These are phyloP conservation scores for Paracorniculantispora psalliotae DNA, from an alignment of 2,329 filamentous ascomycete species.

Conservation along the genomic window DNA sequence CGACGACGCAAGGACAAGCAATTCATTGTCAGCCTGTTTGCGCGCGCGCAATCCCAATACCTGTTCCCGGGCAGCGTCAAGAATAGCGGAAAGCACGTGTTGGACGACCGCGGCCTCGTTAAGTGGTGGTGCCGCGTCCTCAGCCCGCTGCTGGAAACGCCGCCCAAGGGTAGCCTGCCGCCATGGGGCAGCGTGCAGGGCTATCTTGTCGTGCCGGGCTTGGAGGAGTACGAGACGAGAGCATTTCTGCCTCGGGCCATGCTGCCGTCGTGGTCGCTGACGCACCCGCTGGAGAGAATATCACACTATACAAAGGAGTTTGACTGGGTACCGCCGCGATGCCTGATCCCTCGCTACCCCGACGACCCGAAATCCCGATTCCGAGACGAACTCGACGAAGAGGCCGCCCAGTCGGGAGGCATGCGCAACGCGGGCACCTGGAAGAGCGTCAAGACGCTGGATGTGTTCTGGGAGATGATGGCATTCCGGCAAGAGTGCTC, in stretches of 20 bases:
- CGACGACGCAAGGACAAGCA: conserved; percentile 60
- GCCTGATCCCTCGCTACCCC: conserved; percentile 83
- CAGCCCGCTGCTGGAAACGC: conserved; percentile 62
- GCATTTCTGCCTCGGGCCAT: conserved; percentile 62
- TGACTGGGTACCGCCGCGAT: conserved; percentile 66
- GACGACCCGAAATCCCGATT: conserved; percentile 94
- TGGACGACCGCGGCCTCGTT: conserved; percentile 84
- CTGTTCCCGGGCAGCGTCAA: conserved; percentile 89
- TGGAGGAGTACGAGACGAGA: conserved; percentile 75
- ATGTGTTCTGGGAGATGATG: conserved; percentile 99
- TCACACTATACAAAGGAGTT: conserved; percentile 57
- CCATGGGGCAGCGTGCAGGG: conserved; percentile 55
- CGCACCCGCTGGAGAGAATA: conserved; percentile 63
- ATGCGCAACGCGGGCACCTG: conserved; percentile 62
- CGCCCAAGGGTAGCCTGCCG: conserved; percentile 29
- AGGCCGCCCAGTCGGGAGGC: conserved; percentile 55
- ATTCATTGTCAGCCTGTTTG: conserved; percentile 83
- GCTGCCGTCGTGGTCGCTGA: conserved; percentile 61
- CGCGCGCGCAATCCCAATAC: conserved; percentile 86
- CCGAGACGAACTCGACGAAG: conserved; percentile 81
- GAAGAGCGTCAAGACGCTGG: conserved; percentile 76
- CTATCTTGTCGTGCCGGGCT: conserved; percentile 82
- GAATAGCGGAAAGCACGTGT: conserved; percentile 79
- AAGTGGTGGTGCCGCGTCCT: conserved; percentile 94
- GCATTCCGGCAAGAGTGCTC: conserved; percentile 93